Conservation (phyloP, 441 rosid genomes). For the Croton setiger region DNA sequence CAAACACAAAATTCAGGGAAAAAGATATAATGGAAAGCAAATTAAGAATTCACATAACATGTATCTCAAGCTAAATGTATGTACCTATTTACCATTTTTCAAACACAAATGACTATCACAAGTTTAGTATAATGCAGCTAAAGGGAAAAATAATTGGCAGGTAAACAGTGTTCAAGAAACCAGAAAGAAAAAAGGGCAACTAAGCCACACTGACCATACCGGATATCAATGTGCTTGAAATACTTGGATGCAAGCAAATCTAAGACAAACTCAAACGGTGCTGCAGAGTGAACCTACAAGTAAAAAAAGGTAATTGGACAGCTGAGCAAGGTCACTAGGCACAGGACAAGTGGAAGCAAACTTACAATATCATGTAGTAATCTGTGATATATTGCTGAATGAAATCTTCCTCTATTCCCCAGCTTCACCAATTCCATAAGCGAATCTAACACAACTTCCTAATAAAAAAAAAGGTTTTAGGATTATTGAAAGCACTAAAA, state of each 20-base stretch:
- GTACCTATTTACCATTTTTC: neutral
- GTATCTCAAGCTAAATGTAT: neutral
- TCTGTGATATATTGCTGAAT: constrained; percentile 66
- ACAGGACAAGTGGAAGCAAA: neutral
- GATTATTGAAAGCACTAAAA: neutral
- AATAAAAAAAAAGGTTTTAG: neutral
- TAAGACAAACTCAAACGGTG: constrained; percentile 36
- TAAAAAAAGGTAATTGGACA: neutral
- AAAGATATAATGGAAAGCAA: no score
- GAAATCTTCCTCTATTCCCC: constrained; percentile 65
- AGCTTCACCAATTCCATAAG: constrained; percentile 83
- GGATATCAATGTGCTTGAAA: constrained; percentile 72
- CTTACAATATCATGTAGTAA: constrained; percentile 66
- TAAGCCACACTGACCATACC: constrained; percentile 35
- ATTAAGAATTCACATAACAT: neutral
- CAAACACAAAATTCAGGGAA: constrained; percentile 7
- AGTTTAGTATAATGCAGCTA: neutral
- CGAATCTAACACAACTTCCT: constrained; percentile 80
- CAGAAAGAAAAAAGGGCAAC: neutral
- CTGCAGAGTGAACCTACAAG: constrained; percentile 50
- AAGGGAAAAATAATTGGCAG: no score
- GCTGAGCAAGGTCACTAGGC: neutral
- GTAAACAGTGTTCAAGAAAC: neutral
- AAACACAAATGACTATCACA: neutral
- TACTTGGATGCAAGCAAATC: constrained; percentile 66